A percentile compares a stretch with the other conserved stretches of the same genome.
phyloP scores from a whole-genome alignment of 129 eudicot genomes.

The Flaveria linearis region DNA sequence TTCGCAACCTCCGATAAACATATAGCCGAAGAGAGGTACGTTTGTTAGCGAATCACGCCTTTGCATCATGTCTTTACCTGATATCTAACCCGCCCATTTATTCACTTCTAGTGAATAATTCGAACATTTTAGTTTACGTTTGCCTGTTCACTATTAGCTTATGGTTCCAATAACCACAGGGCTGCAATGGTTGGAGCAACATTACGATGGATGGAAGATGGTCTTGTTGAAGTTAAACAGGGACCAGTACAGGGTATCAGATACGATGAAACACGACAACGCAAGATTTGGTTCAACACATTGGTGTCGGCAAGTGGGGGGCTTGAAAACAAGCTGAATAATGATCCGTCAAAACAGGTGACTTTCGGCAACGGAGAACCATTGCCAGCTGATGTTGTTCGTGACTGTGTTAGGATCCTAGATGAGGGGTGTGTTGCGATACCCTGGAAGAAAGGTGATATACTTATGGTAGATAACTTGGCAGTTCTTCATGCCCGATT shows the following conservation, averaged over 20 bases:
- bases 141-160: no score
- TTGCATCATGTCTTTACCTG: no score
- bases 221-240: constrained; percentile 7
- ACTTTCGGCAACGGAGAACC: constrained; percentile 26
- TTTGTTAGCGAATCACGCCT: not conserved
- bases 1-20: constrained; percentile 8
- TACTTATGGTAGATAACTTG: constrained; percentile 26
- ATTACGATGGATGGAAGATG: constrained; percentile 25
- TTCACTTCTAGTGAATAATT: not conserved
- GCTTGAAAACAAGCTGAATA: constrained; percentile 28
- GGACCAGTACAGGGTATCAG: constrained; percentile 21
- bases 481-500: constrained; percentile 30
- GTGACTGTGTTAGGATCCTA: constrained; percentile 20
- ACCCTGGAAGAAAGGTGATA: constrained; percentile 34
- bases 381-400: constrained; percentile 11
- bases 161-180: not conserved
- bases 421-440: constrained; percentile 32
- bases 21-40: constrained; percentile 15
- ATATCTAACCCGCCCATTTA: not conserved
- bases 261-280: constrained; percentile 16
- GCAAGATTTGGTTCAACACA: constrained; percentile 29
- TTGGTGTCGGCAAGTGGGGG: constrained; percentile 49
- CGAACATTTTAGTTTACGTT: not conserved
- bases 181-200: constrained; percentile 29
- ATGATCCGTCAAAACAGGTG: constrained; percentile 1